Conservation (phyloP, 306 rosid species). For the Spatholobus suberectus region DNA sequence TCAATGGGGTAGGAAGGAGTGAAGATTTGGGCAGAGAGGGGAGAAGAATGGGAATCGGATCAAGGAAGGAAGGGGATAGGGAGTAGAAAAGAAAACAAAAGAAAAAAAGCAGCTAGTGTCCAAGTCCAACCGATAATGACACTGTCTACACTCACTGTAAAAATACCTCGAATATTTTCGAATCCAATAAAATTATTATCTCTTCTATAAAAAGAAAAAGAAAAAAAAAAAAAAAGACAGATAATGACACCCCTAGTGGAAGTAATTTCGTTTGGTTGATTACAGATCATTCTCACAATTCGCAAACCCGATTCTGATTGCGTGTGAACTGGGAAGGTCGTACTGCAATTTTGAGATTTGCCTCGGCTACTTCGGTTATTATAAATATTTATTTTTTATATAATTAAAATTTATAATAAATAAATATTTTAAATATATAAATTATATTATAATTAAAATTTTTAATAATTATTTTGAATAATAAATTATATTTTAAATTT, state of each 20-base stretch:
- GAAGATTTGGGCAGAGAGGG: neutral
- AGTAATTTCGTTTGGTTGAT: neutral
- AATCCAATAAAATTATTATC: neutral
- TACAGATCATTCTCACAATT: constrained; percentile 3
- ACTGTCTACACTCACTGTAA: neutral
- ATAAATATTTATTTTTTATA: too few species aligned
- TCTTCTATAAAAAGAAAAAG: too few species aligned
- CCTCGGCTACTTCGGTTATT: too few species aligned
- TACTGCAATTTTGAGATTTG: too few species aligned
- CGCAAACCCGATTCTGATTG: neutral
- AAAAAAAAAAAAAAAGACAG: too few species aligned
- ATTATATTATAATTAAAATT: too few species aligned
- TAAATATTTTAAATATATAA: too few species aligned
- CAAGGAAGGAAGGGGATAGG: too few species aligned
- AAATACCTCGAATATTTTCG: neutral
- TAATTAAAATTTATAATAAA: too few species aligned
- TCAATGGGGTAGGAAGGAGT: neutral
- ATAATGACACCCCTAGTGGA: too few species aligned
- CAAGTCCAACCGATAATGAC: neutral
- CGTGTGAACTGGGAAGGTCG: neutral
- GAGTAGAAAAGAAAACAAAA: neutral
- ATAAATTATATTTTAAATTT: too few species aligned
- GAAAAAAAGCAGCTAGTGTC: neutral
- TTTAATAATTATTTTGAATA: too few species aligned
- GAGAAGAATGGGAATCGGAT: neutral